Evolutionary conservation across 78 protist species (phyloP).

Genomic region (Salpingoeca rosetta): DNA sequence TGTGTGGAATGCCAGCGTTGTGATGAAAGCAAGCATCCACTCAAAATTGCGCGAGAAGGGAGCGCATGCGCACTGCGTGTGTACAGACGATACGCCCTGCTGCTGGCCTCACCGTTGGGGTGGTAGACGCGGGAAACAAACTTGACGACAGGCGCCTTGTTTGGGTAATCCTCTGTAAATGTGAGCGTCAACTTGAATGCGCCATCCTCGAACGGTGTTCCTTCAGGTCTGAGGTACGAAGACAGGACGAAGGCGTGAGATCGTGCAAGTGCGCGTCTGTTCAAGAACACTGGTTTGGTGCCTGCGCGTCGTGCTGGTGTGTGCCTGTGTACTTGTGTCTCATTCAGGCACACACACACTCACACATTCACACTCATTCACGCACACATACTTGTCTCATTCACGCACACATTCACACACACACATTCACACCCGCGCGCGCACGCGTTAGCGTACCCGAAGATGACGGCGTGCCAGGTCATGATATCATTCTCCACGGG

Average conservation of each 20-base stretch:
- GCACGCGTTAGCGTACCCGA: constrained; percentile 72
- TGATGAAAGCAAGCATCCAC: too few relatives aligned
- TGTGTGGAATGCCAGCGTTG: too few relatives aligned
- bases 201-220: constrained; percentile 98
- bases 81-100: too few relatives aligned
- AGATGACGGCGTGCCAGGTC: constrained; percentile 97
- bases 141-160: constrained; percentile 94
- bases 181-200: constrained; percentile 89
- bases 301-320: too few relatives aligned
- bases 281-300: not conserved
- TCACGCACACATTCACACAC: too few relatives aligned
- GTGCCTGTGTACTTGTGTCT: too few relatives aligned
- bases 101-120: constrained; percentile 88
- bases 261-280: not conserved
- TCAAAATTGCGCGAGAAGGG: too few relatives aligned
- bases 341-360: too few relatives aligned
- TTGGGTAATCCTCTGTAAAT: constrained; percentile 97
- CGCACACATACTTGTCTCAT: too few relatives aligned
- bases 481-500: constrained; percentile 87
- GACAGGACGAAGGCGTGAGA: not conserved
- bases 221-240: constrained; percentile 73
- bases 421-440: too few relatives aligned
- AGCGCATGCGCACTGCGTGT: too few relatives aligned
- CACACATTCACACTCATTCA: too few relatives aligned
- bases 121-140: constrained; percentile 93